Evolutionary conservation across 192 early-diverging fungal species (phyloP).

Genomic region (Rhizophagus clarus): DNA sequence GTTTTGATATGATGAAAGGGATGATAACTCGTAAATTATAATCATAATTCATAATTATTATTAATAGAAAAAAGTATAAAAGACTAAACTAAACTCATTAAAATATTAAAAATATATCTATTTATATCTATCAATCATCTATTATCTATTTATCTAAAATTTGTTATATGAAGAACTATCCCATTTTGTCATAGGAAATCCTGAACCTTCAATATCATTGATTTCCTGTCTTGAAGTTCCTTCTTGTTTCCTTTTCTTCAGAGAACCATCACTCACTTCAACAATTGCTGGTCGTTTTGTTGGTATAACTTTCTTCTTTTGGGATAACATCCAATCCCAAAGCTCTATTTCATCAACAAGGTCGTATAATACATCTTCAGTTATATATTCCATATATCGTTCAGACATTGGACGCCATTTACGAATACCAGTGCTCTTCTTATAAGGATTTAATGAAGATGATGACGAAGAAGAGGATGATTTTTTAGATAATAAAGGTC

Average conservation of each 20-base stretch:
- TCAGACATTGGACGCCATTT: conserved; percentile 61
- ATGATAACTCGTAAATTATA: conserved; percentile 58
- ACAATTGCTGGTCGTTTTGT: not conserved
- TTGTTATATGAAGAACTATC: not conserved
- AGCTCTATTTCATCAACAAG: conserved; percentile 62
- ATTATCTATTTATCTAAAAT: not conserved
- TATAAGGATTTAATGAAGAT: not conserved
- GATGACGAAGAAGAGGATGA: not conserved
- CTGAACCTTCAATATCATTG: not conserved
- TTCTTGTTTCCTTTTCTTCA: conserved; percentile 15
- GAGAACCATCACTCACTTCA: not conserved
- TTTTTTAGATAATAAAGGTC: not conserved
- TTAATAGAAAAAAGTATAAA: not conserved
- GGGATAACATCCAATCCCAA: conserved; percentile 43
- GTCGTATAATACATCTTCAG: conserved; percentile 63
- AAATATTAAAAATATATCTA: not conserved
- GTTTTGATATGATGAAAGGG: conserved; percentile 96
- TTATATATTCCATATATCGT: conserved; percentile 56
- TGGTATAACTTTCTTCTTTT: not conserved
- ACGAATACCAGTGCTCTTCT: conserved; percentile 3
- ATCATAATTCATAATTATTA: not conserved
- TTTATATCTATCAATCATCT: too few species aligned
- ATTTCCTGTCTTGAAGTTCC: not conserved
- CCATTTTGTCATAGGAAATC: not conserved
- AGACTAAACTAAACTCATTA: not conserved